A percentile compares a stretch with the other conserved stretches of the same genome.
Conservation (phyloP, 352 stramenopile genomes). For the Pythium rhizo-oryzae region DNA sequence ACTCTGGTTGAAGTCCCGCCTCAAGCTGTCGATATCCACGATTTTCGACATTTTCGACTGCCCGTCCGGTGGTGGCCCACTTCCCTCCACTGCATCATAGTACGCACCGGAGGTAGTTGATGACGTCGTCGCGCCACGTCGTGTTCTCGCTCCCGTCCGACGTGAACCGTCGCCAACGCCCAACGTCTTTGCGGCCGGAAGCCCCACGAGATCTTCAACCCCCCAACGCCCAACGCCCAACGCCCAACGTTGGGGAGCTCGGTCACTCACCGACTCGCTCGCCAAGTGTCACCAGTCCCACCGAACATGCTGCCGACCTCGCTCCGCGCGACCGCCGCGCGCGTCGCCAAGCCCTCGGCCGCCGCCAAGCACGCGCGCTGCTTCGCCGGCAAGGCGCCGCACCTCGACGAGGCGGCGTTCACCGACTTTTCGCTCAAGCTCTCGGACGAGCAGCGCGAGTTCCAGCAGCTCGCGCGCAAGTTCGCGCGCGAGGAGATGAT, state of each 20-base stretch:
- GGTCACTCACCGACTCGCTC: slow-evolving; percentile 15
- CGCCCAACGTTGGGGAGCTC: background rate
- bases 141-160: slow-evolving; percentile 18
- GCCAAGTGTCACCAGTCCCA: background rate
- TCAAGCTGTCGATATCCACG: background rate
- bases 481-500: slow-evolving; percentile 92
- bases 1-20: background rate
- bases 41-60: slow-evolving; percentile 13
- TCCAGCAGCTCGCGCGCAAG: slow-evolving; percentile 85
- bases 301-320: slow-evolving; percentile 18
- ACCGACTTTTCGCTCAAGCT: slow-evolving; percentile 77
- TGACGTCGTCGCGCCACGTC: slow-evolving; percentile 23
- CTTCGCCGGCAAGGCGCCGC: slow-evolving; percentile 41
- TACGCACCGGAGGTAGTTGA: slow-evolving; percentile 13
- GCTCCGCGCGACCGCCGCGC: slow-evolving; percentile 15
- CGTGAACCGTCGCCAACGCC: slow-evolving; percentile 16
- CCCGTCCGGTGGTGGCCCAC: slow-evolving; percentile 12
- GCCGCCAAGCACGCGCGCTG: slow-evolving; percentile 27
- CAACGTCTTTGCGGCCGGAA: background rate
- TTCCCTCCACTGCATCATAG: slow-evolving; percentile 15
- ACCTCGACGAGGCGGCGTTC: slow-evolving; percentile 60
- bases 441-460: slow-evolving; percentile 87
- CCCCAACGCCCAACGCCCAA: background rate
- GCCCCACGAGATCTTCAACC: slow-evolving; percentile 16
- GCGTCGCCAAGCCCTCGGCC: slow-evolving; percentile 10